These are phyloP conservation scores for Rhizodiscina lignyota DNA, from an alignment of 495 filamentous ascomycete species.

Conservation along the genomic window DNA sequence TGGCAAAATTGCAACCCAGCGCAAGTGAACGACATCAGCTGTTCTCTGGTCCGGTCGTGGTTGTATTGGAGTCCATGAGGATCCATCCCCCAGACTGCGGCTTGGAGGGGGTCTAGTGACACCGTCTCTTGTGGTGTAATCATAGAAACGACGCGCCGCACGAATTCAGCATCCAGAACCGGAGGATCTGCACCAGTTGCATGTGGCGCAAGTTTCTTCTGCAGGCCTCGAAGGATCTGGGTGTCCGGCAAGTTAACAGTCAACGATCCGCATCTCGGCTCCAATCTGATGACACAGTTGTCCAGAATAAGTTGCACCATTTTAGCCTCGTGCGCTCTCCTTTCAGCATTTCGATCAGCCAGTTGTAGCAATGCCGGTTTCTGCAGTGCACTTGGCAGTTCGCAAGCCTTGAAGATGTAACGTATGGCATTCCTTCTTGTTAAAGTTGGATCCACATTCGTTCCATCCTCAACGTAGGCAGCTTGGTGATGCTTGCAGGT, in stretches of 20 bases:
- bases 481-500: constrained; percentile 52
- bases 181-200: too few relatives aligned
- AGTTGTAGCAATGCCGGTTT: neutral
- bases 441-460: constrained; percentile 64
- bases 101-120: too few relatives aligned
- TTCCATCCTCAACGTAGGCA: constrained; percentile 67
- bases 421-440: constrained; percentile 72
- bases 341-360: neutral
- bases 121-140: too few relatives aligned
- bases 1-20: too few relatives aligned
- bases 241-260: neutral
- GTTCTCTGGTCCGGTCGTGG: too few relatives aligned
- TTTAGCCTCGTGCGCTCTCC: neutral
- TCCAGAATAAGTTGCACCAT: neutral
- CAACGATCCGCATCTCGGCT: neutral
- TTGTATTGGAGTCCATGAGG: too few relatives aligned
- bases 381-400: neutral
- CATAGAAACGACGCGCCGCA: too few relatives aligned
- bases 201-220: too few relatives aligned
- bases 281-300: neutral
- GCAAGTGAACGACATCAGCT: too few relatives aligned
- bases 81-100: too few relatives aligned
- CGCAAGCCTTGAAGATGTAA: constrained; percentile 10
- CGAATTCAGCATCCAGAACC: too few relatives aligned
- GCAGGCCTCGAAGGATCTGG: too few relatives aligned